phyloP scores from a whole-genome alignment of 176 grass and related monocot genomes.

The Metroxylon sagu region DNA sequence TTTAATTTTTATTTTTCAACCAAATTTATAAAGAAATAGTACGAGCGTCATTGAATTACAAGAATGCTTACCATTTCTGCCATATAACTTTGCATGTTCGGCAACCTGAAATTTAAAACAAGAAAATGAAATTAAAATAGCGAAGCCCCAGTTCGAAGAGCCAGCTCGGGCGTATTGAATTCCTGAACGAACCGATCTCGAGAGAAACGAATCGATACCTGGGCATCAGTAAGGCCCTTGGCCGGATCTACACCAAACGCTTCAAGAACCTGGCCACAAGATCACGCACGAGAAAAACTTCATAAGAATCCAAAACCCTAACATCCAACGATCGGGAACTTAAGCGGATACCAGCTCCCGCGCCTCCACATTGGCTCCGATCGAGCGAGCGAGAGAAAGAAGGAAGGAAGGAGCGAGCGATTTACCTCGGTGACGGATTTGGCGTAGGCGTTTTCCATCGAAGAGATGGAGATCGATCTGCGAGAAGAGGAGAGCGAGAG shows the following conservation, averaged over 20 bases:
- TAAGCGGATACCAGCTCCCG: too few relatives aligned
- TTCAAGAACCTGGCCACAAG: constrained; percentile 54
- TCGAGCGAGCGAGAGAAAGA: too few relatives aligned
- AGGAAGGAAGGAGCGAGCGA: background rate
- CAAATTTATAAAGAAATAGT: too few relatives aligned
- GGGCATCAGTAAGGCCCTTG: constrained; percentile 82
- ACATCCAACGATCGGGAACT: too few relatives aligned
- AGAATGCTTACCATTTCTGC: constrained; percentile 53
- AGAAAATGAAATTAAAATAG: constrained; percentile 19
- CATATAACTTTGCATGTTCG: constrained; percentile 59
- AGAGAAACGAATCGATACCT: constrained; percentile 34
- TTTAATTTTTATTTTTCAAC: too few relatives aligned
- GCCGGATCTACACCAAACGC: constrained; percentile 75
- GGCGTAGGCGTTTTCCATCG: constrained; percentile 87
- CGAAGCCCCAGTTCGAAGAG: background rate
- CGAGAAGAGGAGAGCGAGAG: constrained; percentile 1
- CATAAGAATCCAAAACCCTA: too few relatives aligned
- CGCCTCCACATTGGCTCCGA: too few relatives aligned
- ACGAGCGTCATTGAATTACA: background rate
- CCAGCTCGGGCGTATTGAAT: background rate
- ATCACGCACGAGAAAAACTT: background rate
- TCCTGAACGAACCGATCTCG: constrained; percentile 1
- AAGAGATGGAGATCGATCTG: constrained; percentile 11
- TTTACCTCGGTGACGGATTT: constrained; percentile 83
- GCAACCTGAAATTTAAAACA: constrained; percentile 53